Evolutionary conservation across 2,329 filamentous ascomycete genomes (phyloP).

Genomic region (Pseudogymnoascus sp.): DNA sequence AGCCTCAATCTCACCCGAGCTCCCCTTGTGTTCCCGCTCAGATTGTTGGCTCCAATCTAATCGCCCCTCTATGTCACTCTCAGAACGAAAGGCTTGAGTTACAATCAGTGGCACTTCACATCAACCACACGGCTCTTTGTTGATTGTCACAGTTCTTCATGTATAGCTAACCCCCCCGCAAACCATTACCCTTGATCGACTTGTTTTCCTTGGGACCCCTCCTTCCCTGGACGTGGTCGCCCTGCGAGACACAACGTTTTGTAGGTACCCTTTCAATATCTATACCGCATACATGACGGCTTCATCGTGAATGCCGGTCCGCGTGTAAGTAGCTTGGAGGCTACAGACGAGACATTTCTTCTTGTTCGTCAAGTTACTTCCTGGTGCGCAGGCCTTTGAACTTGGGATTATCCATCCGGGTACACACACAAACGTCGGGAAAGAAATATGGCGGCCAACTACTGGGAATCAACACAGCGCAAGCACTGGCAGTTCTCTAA

Average conservation of each 20-base stretch:
- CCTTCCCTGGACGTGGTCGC: not conserved
- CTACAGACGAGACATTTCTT: not conserved
- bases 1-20: conserved; percentile 4
- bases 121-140: conserved; percentile 2
- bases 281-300: not conserved
- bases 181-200: not conserved
- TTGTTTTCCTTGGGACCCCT: not conserved
- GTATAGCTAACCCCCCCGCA: conserved; percentile 2
- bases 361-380: not conserved
- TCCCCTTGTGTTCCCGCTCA: not conserved
- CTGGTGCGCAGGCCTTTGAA: not conserved
- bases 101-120: not conserved
- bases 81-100: not conserved
- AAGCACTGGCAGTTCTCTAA: conserved; percentile 86
- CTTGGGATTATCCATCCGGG: not conserved
- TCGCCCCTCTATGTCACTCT: conserved; percentile 2
- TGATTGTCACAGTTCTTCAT: conserved; percentile 2
- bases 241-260: conserved; percentile 1
- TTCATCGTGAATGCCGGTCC: not conserved
- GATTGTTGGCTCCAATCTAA: not conserved
- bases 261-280: conserved; percentile 4
- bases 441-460: conserved; percentile 75
- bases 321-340: not conserved
- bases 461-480: conserved; percentile 90
- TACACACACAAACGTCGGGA: not conserved